These are phyloP conservation scores for Vitis hybrid DNA, from an alignment of 177 flowering plant species.

Conservation along the genomic window DNA sequence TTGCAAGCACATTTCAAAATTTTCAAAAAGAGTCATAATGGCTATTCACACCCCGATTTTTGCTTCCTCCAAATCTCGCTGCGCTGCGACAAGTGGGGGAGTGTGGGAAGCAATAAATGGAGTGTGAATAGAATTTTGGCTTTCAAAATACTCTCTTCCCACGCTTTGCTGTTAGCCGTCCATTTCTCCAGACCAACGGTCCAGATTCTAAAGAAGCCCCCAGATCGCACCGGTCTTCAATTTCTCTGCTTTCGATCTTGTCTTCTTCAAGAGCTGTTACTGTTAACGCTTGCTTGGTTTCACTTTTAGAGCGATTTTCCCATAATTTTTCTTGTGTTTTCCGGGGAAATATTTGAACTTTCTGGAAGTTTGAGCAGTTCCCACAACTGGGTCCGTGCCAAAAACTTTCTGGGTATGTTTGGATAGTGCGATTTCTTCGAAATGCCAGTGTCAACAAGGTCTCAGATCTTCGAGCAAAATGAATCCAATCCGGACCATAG, in stretches of 20 bases:
- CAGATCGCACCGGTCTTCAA: slow-evolving; percentile 12
- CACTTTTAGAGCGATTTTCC: neutral
- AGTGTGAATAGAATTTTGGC: slow-evolving; percentile 12
- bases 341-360: slow-evolving; percentile 11
- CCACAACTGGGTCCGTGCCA: slow-evolving; percentile 25
- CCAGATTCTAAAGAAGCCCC: slow-evolving; percentile 24
- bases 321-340: slow-evolving; percentile 9
- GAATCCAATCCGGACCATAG: slow-evolving; percentile 26
- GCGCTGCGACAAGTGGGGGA: neutral
- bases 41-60: slow-evolving; percentile 3
- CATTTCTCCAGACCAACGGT: slow-evolving; percentile 29
- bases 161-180: slow-evolving; percentile 25
- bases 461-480: slow-evolving; percentile 41
- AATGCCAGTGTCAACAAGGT: slow-evolving; percentile 85
- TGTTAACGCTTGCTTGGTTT: neutral
- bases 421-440: slow-evolving; percentile 19
- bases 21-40: slow-evolving; percentile 4
- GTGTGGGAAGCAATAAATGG: slow-evolving; percentile 2
- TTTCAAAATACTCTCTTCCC: slow-evolving; percentile 12
- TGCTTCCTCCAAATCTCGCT: neutral
- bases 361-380: slow-evolving; percentile 16
- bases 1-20: slow-evolving; percentile 18
- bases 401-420: slow-evolving; percentile 30
- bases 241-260: slow-evolving; percentile 9
- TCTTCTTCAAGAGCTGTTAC: slow-evolving; percentile 3